Conservation (phyloP, 257 asterid genomes). For the Solanum pimpinellifolium region DNA sequence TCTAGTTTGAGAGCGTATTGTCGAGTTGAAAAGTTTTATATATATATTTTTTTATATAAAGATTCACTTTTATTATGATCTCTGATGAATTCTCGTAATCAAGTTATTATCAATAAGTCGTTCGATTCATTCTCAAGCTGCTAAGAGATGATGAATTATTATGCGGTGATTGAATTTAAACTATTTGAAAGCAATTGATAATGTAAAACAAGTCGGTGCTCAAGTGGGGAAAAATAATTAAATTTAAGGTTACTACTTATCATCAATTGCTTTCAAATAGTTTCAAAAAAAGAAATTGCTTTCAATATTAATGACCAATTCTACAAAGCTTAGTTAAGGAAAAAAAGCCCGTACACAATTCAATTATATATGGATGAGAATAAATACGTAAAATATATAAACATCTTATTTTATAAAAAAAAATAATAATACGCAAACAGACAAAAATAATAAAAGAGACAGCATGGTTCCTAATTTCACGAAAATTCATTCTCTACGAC, state of each 20-base stretch:
- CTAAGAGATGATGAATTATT: not conserved
- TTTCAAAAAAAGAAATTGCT: not conserved
- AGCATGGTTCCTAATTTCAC: not conserved
- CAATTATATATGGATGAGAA: not conserved
- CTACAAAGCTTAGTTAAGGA: not conserved
- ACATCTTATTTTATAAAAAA: not conserved
- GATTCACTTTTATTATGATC: too few species aligned
- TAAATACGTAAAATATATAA: not conserved
- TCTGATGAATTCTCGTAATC: too few species aligned
- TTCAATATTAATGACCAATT: not conserved
- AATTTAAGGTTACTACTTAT: not conserved
- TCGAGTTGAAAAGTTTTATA: not conserved
- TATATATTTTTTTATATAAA: too few species aligned
- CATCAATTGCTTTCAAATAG: not conserved
- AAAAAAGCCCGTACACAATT: not conserved
- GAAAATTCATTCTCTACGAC: not conserved
- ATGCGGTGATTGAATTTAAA: accelerated
- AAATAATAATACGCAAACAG: not conserved
- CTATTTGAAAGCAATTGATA: too few species aligned
- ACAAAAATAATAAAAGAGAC: not conserved
- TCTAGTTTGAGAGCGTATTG: not conserved
- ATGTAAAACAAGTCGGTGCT: not conserved
- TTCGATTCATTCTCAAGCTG: not conserved
- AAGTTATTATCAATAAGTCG: too few species aligned
- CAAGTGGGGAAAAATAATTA: not conserved